Conservation (phyloP, 805 yeast genomes). For the Wickerhamomyces tratensis region DNA sequence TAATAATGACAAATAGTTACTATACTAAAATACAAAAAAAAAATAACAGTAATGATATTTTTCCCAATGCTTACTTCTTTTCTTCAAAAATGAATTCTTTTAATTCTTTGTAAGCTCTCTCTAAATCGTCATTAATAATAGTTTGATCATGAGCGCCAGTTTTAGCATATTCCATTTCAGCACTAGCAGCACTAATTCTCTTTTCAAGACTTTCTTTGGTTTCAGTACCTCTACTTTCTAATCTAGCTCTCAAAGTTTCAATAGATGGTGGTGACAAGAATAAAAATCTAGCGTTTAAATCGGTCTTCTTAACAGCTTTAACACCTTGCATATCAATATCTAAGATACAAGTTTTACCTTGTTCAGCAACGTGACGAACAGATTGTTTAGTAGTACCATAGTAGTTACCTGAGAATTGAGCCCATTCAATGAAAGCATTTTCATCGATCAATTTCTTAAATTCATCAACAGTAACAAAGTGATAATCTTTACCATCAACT, state of each 20-base stretch:
- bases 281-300: constrained; percentile 74
- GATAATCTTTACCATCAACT: constrained; percentile 79
- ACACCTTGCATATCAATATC: constrained; percentile 99
- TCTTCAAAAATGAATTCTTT: constrained; percentile 60
- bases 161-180: constrained; percentile 82
- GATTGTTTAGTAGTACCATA: constrained; percentile 90
- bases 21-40: too few species aligned
- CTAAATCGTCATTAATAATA: constrained; percentile 87
- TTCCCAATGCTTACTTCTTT: background rate
- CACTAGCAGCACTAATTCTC: constrained; percentile 79
- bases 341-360: constrained; percentile 74
- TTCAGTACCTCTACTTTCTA: constrained; percentile 91
- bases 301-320: constrained; percentile 75
- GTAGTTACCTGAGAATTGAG: constrained; percentile 95
- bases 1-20: too few species aligned
- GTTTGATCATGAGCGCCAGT: constrained; percentile 88
- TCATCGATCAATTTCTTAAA: constrained; percentile 71
- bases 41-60: too few species aligned
- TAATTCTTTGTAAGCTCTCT: constrained; percentile 76
- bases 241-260: constrained; percentile 65
- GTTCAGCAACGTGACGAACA: constrained; percentile 47
- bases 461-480: constrained; percentile 71
- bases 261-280: constrained; percentile 91
- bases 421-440: constrained; percentile 89
- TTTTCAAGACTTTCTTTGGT: constrained; percentile 75